Percentiles rank a stretch among this genome's conserved stretches.
These are phyloP conservation scores for Polymyxa betae DNA, from an alignment of 208 protist genomes.

Conservation along the genomic window DNA sequence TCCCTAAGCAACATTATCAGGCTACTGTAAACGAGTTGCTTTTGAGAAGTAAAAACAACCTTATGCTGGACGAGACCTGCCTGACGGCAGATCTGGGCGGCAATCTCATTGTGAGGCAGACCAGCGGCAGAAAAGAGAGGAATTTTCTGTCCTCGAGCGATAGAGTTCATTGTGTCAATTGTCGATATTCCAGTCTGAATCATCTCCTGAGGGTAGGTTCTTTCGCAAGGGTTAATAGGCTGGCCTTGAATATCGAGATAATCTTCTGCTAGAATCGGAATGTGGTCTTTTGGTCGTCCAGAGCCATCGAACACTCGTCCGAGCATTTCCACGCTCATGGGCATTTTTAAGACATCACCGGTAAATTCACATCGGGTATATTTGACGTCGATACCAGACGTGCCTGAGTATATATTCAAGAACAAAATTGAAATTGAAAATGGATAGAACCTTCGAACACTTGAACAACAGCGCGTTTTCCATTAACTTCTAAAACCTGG, in stretches of 20 bases:
- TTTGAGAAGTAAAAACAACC: neutral
- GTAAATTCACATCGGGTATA: conserved; percentile 92
- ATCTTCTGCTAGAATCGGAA: conserved; percentile 94
- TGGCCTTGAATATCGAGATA: conserved; percentile 97
- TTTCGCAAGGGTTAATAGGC: conserved; percentile 98
- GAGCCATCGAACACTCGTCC: conserved; percentile 99
- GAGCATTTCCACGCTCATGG: conserved; percentile 99
- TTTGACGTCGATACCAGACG: conserved; percentile 85
- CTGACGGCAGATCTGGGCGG: conserved; percentile 99
- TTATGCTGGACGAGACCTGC: conserved; percentile 94
- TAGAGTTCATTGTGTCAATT: conserved; percentile 99
- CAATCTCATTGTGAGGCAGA: conserved; percentile 99
- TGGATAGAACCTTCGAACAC: conserved; percentile 57
- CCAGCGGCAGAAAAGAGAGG: conserved; percentile 99
- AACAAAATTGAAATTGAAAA: conserved; percentile 25
- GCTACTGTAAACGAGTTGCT: neutral
- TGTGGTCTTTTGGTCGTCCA: conserved; percentile 98
- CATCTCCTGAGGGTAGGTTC: conserved; percentile 99
- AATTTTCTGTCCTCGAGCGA: conserved; percentile 99
- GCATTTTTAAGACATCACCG: conserved; percentile 96
- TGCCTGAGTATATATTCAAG: conserved; percentile 77
- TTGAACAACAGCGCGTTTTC: conserved; percentile 98
- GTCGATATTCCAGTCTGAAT: conserved; percentile 99
- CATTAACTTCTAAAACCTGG: conserved; percentile 97
- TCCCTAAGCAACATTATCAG: conserved; percentile 57